Evolutionary conservation across 2,329 filamentous ascomycete species (phyloP).

Genomic region (Talaromyces sp.): DNA sequence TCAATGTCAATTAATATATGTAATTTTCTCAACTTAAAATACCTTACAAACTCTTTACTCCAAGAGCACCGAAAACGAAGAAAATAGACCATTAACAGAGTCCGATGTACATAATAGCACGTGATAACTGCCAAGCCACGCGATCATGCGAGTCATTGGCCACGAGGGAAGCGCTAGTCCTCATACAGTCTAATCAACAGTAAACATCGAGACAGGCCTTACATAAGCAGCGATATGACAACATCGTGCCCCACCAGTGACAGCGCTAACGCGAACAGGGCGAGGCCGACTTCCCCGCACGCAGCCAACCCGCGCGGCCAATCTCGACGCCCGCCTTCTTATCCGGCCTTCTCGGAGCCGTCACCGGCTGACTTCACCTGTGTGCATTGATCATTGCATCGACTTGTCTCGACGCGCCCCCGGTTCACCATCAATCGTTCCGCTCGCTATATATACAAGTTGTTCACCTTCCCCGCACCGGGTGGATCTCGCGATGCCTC

Average conservation of each 20-base stretch:
- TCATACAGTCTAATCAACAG: no score
- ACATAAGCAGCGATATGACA: background rate
- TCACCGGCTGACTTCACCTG: background rate
- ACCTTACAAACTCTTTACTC: no score
- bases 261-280: background rate
- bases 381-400: background rate
- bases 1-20: no score
- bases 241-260: background rate
- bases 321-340: conserved; percentile 4
- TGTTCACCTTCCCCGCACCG: background rate
- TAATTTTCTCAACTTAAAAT: no score
- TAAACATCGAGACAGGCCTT: background rate
- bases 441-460: background rate
- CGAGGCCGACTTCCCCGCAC: conserved; percentile 9
- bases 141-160: background rate
- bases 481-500: conserved; percentile 8
- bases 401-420: background rate
- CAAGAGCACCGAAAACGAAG: no score
- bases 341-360: conserved; percentile 2
- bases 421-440: background rate
- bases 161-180: background rate
- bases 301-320: conserved; percentile 2
- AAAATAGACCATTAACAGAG: no score
- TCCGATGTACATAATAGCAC: background rate
- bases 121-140: background rate